Base-by-base conservation (phyloP, 208 protist genomes). In the Trypanosoma boissoni region DNA sequence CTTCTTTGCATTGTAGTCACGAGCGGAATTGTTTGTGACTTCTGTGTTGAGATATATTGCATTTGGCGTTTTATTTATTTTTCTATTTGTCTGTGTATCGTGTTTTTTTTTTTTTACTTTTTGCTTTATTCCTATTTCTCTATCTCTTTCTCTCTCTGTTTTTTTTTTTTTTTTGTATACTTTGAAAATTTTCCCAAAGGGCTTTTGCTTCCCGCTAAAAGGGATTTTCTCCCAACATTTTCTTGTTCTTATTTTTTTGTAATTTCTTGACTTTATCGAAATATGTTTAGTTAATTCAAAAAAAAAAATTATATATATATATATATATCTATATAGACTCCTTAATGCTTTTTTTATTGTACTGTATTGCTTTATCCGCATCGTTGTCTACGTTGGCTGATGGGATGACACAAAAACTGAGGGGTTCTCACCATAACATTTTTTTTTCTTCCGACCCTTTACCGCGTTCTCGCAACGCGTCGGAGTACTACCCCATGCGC, bases 401-500 rank as follows among this genome's bases (percentile, higher is more conserved):
- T 41, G 16, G n/a, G 10, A 18, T 12, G 14, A 24, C 62, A 7
- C 37, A 58, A 31, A 5, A 3, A 1, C 10, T 36, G 21, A 44
- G 20, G 14, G 26, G 20, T 9, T 2, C 28, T 0, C 52, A 46
- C 12, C 64, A 71, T 55, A 64, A 21, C 16, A 48, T 80, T n/a
- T 29, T 50, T 2, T 80, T 75, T 55, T 27, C 64, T 16, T 24
- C n/a, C 5, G 20, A 61, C 2, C 59, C 67, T 23, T 12, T 62
- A 29, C 58, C 49, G 10, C 29, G 18, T 18, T 36, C 18, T 18
- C 16, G 28, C 1, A 12, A 31, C 45, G 20, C 10, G 5, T 36
- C 50, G 49, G 43, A 44, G 1, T 51, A 78, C 26, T 78, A 80
- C 39, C 65, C 70, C 12, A 76, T 85, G 69, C 59, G 59, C 5